Evolutionary conservation across 768 basidiomycete genomes (phyloP).

Genomic region (Flagelloscypha sp.): DNA sequence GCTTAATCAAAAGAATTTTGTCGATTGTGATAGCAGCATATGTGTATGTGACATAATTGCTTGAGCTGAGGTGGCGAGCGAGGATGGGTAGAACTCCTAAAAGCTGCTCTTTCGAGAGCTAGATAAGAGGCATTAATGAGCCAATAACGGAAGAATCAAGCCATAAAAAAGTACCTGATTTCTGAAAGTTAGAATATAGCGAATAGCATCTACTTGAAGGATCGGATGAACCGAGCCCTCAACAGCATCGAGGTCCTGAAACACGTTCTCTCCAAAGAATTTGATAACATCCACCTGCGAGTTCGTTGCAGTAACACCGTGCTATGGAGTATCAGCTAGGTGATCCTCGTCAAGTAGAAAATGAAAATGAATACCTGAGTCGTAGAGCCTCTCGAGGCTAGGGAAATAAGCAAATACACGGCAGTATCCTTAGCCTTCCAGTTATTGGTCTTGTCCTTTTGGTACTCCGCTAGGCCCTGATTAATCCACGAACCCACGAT

Average conservation of each 20-base stretch:
- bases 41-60: slow-evolving; percentile 88
- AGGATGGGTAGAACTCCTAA: slow-evolving; percentile 85
- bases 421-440: slow-evolving; percentile 96
- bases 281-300: slow-evolving; percentile 87
- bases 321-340: slow-evolving; percentile 31
- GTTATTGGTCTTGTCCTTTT: slow-evolving; percentile 45
- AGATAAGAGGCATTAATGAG: background rate
- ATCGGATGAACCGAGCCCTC: slow-evolving; percentile 74
- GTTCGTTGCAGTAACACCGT: slow-evolving; percentile 91
- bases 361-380: slow-evolving; percentile 31
- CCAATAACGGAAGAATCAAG: slow-evolving; percentile 2
- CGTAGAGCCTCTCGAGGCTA: slow-evolving; percentile 86
- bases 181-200: slow-evolving; percentile 91
- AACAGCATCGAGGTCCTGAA: slow-evolving; percentile 71
- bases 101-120: slow-evolving; percentile 92
- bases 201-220: slow-evolving; percentile 92
- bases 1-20: slow-evolving; percentile 85
- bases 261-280: slow-evolving; percentile 91
- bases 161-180: slow-evolving; percentile 57
- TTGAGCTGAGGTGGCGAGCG: slow-evolving; percentile 69
- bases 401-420: slow-evolving; percentile 86
- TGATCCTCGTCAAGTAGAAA: slow-evolving; percentile 1
- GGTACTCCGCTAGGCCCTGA: slow-evolving; percentile 63
- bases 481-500: slow-evolving; percentile 83
- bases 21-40: slow-evolving; percentile 99